These are phyloP conservation scores for Schwanniomyces yamadae DNA, from an alignment of 805 yeast species.

Conservation along the genomic window DNA sequence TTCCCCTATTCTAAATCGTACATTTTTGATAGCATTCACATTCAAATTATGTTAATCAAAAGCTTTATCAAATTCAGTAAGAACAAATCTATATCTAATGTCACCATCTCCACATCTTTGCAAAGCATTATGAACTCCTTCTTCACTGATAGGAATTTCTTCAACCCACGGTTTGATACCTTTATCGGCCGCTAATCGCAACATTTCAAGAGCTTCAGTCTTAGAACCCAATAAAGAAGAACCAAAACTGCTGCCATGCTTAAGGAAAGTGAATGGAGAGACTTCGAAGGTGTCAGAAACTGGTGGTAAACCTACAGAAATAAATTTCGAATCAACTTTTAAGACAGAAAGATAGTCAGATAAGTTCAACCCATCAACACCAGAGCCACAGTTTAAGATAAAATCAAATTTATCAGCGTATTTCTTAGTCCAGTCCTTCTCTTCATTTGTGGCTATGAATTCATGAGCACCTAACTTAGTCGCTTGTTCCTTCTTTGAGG, in stretches of 20 bases:
- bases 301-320: slow-evolving; percentile 30
- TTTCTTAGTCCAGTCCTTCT: slow-evolving; percentile 22
- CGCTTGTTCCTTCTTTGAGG: slow-evolving; percentile 52
- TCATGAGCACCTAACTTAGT: slow-evolving; percentile 54
- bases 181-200: slow-evolving; percentile 36
- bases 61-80: slow-evolving; percentile 53
- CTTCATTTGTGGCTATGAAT: slow-evolving; percentile 48
- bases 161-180: slow-evolving; percentile 36
- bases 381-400: slow-evolving; percentile 53
- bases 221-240: slow-evolving; percentile 36
- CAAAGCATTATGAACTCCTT: slow-evolving; percentile 34
- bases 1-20: too few relatives aligned
- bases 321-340: slow-evolving; percentile 24
- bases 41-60: slow-evolving; percentile 18
- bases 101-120: slow-evolving; percentile 32
- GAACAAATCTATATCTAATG: slow-evolving; percentile 54
- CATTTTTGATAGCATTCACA: too few relatives aligned
- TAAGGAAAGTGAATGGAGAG: slow-evolving; percentile 25
- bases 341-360: slow-evolving; percentile 44
- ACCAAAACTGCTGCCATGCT: slow-evolving; percentile 29
- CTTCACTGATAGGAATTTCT: slow-evolving; percentile 34
- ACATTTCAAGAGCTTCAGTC: slow-evolving; percentile 36
- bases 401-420: slow-evolving; percentile 45
- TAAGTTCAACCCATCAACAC: slow-evolving; percentile 51
- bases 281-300: slow-evolving; percentile 20